These are phyloP conservation scores for Lachnellula arida DNA, from an alignment of 2,329 filamentous ascomycete genomes.

Conservation along the genomic window DNA sequence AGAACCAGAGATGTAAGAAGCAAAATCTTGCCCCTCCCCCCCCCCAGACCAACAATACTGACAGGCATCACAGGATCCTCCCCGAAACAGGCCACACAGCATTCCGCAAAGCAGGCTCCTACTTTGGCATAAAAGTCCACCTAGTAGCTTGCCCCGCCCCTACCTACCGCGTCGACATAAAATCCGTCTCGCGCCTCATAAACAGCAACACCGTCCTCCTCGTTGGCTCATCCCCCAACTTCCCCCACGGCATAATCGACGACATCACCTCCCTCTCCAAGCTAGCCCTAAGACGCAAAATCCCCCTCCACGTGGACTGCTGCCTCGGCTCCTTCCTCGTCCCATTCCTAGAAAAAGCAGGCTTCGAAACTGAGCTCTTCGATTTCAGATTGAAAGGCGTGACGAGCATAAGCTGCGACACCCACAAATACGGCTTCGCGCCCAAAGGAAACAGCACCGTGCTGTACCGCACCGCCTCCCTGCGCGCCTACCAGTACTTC, in stretches of 20 bases:
- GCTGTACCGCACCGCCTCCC: slow-evolving; percentile 74
- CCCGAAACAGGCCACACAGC: slow-evolving; percentile 93
- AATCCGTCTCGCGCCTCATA: slow-evolving; percentile 74
- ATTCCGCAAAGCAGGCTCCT: slow-evolving; percentile 90
- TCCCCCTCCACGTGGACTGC: slow-evolving; percentile 95
- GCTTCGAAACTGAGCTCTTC: slow-evolving; percentile 82
- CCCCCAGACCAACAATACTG: slow-evolving; percentile 14
- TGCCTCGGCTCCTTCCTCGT: slow-evolving; percentile 95
- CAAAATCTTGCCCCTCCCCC: neutral
- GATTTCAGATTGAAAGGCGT: slow-evolving; percentile 94
- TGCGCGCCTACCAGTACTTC: slow-evolving; percentile 93
- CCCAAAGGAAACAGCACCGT: slow-evolving; percentile 95
- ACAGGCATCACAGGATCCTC: slow-evolving; percentile 62
- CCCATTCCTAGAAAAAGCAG: slow-evolving; percentile 86
- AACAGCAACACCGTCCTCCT: slow-evolving; percentile 93
- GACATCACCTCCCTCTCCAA: slow-evolving; percentile 83
- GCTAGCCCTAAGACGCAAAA: slow-evolving; percentile 70
- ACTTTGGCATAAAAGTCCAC: slow-evolving; percentile 96
- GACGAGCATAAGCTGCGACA: slow-evolving; percentile 93
- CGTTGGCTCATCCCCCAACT: slow-evolving; percentile 94
- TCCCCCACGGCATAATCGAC: slow-evolving; percentile 96
- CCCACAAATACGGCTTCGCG: slow-evolving; percentile 98
- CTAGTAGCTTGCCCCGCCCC: slow-evolving; percentile 83
- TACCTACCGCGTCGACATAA: slow-evolving; percentile 75
- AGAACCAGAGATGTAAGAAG: slow-evolving; percentile 79